Evolutionary conservation across 2,329 filamentous ascomycete genomes (phyloP).

Genomic region (Alternaria infectoria): DNA sequence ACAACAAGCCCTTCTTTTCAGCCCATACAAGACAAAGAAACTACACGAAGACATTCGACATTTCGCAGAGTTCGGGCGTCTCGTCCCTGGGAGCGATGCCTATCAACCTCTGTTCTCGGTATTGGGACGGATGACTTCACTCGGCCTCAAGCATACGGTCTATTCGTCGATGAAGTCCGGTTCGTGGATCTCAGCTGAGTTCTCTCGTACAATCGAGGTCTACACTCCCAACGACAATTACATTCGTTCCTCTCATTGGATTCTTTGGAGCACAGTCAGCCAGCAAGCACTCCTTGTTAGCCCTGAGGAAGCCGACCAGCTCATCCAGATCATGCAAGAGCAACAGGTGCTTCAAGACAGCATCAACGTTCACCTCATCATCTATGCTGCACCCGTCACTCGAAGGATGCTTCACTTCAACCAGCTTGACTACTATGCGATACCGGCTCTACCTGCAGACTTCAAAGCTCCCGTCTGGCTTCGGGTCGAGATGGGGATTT

Average conservation of each 20-base stretch:
- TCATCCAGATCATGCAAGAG: slow-evolving; percentile 57
- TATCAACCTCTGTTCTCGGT: slow-evolving; percentile 54
- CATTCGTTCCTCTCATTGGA: slow-evolving; percentile 63
- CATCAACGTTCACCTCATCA: slow-evolving; percentile 54
- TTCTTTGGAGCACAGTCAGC: slow-evolving; percentile 61
- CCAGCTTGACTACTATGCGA: slow-evolving; percentile 58
- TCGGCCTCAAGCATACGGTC: slow-evolving; percentile 45
- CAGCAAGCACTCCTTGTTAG: slow-evolving; percentile 64
- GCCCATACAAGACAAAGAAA: slow-evolving; percentile 52
- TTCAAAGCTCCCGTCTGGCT: slow-evolving; percentile 61
- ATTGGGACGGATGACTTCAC: slow-evolving; percentile 45
- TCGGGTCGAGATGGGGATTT: slow-evolving; percentile 63
- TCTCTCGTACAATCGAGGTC: slow-evolving; percentile 54
- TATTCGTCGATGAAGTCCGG: slow-evolving; percentile 17
- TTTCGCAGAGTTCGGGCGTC: slow-evolving; percentile 56
- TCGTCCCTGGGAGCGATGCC: slow-evolving; percentile 46
- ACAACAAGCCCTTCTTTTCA: slow-evolving; percentile 54
- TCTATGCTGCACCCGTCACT: slow-evolving; percentile 67
- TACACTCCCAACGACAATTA: slow-evolving; percentile 52
- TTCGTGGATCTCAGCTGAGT: slow-evolving; percentile 56
- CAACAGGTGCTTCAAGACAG: background rate
- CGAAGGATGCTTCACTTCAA: slow-evolving; percentile 67
- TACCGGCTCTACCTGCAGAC: slow-evolving; percentile 54
- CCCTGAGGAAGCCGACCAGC: slow-evolving; percentile 66
- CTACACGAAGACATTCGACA: slow-evolving; percentile 56